These are phyloP conservation scores for Cyberlindnera sargentensis DNA, from an alignment of 805 yeast species.

Conservation along the genomic window DNA sequence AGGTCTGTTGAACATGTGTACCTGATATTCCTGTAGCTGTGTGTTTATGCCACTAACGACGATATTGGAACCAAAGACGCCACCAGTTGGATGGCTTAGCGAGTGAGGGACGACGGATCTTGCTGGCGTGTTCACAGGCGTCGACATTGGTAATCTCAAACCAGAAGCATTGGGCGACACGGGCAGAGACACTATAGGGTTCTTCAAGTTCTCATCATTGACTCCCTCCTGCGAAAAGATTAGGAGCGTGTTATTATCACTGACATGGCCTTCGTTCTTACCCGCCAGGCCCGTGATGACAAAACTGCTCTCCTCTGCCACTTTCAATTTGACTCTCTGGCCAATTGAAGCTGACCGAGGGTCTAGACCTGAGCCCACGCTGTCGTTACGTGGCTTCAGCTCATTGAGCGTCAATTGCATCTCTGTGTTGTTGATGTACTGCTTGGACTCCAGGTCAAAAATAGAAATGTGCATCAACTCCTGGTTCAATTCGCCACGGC, in stretches of 20 bases:
- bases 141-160: conserved; percentile 22
- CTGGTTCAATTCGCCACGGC: conserved; percentile 32
- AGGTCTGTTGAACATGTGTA: conserved; percentile 46
- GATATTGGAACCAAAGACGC: conserved; percentile 58
- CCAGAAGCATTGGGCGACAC: conserved; percentile 27
- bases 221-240: conserved; percentile 12
- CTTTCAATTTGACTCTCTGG: conserved; percentile 10
- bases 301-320: conserved; percentile 13
- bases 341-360: conserved; percentile 6
- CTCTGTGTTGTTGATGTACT: conserved; percentile 15
- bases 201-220: conserved; percentile 4
- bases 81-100: conserved; percentile 51
- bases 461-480: conserved; percentile 27
- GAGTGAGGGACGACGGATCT: conserved; percentile 35
- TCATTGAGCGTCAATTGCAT: conserved; percentile 20
- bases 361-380: conserved; percentile 7
- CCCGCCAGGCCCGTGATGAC: conserved; percentile 13
- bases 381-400: conserved; percentile 5
- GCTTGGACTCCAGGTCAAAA: conserved; percentile 38
- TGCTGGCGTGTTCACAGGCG: conserved; percentile 9
- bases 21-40: conserved; percentile 33
- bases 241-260: conserved; percentile 15
- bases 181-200: conserved; percentile 30
- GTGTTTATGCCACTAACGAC: conserved; percentile 55
- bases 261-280: conserved; percentile 3